phyloP scores from a whole-genome alignment of 2,329 filamentous ascomycete species.

The Gliomastix tumulicola region DNA sequence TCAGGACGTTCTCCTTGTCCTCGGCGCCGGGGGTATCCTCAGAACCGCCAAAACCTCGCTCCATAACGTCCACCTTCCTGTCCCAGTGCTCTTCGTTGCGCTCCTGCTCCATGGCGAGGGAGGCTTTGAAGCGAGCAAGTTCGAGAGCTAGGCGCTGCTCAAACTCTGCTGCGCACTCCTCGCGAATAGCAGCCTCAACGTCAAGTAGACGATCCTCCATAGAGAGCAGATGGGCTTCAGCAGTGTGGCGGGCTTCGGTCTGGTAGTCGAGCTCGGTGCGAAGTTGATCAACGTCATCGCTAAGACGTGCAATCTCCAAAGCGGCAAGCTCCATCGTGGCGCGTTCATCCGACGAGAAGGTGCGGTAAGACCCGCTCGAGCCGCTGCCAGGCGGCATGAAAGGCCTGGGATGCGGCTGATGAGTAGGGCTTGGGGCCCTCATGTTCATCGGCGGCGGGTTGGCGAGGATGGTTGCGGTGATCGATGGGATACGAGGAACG shows the following conservation, averaged over 20 bases:
- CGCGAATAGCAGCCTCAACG: conserved; percentile 77
- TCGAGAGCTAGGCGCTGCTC: conserved; percentile 71
- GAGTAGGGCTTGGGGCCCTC: conserved; percentile 12
- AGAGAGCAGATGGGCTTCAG: conserved; percentile 66
- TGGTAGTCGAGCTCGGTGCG: conserved; percentile 64
- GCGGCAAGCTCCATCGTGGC: conserved; percentile 78
- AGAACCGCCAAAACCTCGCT: conserved; percentile 34
- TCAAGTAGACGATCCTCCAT: conserved; percentile 60
- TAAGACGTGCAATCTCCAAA: conserved; percentile 72
- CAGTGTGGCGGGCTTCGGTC: conserved; percentile 59
- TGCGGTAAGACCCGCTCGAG: conserved; percentile 25
- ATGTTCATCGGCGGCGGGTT: conserved; percentile 17
- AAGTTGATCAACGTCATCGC: conserved; percentile 65
- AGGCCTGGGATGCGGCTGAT: conserved; percentile 23
- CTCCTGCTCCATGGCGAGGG: conserved; percentile 72
- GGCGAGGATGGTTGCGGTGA: conserved; percentile 62
- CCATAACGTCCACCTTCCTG: conserved; percentile 67
- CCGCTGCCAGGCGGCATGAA: conserved; percentile 31
- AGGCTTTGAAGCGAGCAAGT: conserved; percentile 72
- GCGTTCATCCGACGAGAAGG: conserved; percentile 40
- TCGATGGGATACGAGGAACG: conserved; percentile 79
- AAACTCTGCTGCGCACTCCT: conserved; percentile 84
- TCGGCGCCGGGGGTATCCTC: conserved; percentile 36
- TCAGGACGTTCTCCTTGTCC: conserved; percentile 54
- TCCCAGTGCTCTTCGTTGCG: conserved; percentile 80